Evolutionary conservation across 2,329 filamentous ascomycete genomes (phyloP).

Genomic region (Talaromyces funiculosus): DNA sequence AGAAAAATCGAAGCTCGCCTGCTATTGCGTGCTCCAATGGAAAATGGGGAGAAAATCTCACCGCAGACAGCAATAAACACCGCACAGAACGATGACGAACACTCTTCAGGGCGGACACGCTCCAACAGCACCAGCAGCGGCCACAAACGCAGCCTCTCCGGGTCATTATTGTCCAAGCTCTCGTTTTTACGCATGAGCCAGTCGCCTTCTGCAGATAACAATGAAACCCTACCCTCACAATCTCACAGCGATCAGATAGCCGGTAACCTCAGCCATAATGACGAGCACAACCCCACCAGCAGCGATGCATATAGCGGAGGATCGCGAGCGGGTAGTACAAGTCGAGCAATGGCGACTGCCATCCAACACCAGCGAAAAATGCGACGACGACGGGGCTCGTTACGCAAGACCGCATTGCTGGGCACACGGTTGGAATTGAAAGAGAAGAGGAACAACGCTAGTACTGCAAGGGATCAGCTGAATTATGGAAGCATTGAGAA

Average conservation of each 20-base stretch:
- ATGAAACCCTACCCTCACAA: neutral
- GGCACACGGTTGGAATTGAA: conserved; percentile 47
- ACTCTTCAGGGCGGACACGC: conserved; percentile 21
- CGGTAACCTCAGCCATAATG: conserved; percentile 16
- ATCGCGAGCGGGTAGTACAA: conserved; percentile 29
- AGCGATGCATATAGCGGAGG: conserved; percentile 21
- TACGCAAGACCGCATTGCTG: conserved; percentile 79
- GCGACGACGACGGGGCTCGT: conserved; percentile 71
- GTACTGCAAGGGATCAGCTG: conserved; percentile 6
- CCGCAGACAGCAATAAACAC: conserved; percentile 23
- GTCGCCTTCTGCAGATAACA: conserved; percentile 21
- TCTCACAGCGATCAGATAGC: conserved; percentile 25
- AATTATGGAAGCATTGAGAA: conserved; percentile 1
- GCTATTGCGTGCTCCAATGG: conserved; percentile 24
- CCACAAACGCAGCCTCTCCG: conserved; percentile 50
- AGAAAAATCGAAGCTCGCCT: neutral
- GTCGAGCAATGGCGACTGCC: conserved; percentile 47
- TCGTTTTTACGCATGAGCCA: conserved; percentile 57
- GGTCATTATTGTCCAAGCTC: conserved; percentile 62
- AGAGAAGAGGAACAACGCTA: conserved; percentile 22
- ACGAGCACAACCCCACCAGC: neutral
- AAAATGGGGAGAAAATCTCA: conserved; percentile 25
- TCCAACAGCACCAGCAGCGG: conserved; percentile 26
- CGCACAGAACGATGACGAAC: conserved; percentile 18
- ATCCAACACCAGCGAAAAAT: conserved; percentile 50